These are phyloP conservation scores for Rhazya stricta DNA, from an alignment of 257 asterid species.

Conservation along the genomic window DNA sequence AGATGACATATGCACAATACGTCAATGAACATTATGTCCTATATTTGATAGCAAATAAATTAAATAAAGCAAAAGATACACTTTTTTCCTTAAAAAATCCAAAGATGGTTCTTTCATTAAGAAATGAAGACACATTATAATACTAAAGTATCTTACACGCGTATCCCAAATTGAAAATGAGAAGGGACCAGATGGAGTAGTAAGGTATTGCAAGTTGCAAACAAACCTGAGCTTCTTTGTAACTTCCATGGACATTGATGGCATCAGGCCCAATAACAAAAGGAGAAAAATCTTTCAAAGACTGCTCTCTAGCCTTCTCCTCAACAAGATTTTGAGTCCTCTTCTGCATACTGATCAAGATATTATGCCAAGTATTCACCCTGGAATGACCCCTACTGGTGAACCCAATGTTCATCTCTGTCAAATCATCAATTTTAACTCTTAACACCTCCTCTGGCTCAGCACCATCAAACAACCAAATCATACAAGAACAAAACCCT, in stretches of 20 bases:
- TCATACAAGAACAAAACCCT: conserved; percentile 73
- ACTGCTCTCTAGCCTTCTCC: conserved; percentile 20
- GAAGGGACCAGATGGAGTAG: not conserved
- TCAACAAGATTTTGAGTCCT: conserved; percentile 49
- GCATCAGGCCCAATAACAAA: conserved; percentile 15
- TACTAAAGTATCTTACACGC: not conserved
- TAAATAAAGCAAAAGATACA: not conserved
- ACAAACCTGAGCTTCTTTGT: conserved; percentile 34
- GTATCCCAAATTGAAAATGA: not conserved
- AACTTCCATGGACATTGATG: conserved; percentile 23
- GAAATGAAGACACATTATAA: not conserved
- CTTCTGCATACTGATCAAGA: conserved; percentile 63
- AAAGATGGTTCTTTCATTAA: not conserved
- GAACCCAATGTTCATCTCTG: conserved; percentile 59
- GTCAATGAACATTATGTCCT: not conserved
- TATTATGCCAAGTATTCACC: conserved; percentile 83
- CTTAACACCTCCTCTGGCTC: conserved; percentile 52
- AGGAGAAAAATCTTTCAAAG: conserved; percentile 22
- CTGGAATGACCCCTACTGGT: conserved; percentile 56
- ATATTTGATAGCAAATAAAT: not conserved
- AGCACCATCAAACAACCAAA: conserved; percentile 73
- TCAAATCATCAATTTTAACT: conserved; percentile 56
- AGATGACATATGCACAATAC: not conserved
- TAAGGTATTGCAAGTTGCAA: conserved; percentile 1
- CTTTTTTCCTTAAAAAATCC: not conserved